Conservation (phyloP, 306 rosid species). For the Prunus fruticosa region DNA sequence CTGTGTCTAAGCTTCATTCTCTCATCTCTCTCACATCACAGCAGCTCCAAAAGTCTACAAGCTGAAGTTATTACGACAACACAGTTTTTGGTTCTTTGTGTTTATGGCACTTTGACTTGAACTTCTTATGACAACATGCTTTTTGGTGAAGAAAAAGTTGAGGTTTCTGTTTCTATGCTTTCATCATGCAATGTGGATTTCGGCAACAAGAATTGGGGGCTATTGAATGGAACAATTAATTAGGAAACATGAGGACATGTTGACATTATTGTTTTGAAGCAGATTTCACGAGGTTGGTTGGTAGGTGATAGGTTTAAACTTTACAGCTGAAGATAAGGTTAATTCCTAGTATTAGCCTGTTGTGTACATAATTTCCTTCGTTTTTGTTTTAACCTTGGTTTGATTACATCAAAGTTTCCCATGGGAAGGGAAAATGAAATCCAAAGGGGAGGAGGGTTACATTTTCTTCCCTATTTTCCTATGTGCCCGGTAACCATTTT, state of each 20-base stretch:
- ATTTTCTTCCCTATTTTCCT: no score
- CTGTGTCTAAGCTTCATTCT: constrained; percentile 67
- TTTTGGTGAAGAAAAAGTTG: neutral
- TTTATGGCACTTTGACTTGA: neutral
- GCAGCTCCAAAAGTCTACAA: constrained; percentile 51
- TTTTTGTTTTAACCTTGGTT: neutral
- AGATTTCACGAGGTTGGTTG: neutral
- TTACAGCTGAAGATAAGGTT: constrained; percentile 4
- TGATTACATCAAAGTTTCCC: neutral
- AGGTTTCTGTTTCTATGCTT: neutral
- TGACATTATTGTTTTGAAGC: neutral
- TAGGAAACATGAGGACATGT: neutral
- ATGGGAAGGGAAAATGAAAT: neutral
- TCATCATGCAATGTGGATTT: neutral
- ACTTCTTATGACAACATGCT: neutral
- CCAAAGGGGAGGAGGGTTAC: no score
- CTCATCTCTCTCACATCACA: constrained; percentile 69
- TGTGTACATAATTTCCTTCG: neutral
- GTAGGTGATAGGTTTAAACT: neutral
- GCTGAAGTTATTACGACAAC: constrained; percentile 1
- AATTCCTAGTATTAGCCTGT: neutral
- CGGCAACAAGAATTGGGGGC: neutral
- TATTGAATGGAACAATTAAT: neutral
- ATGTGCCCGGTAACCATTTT: no score
- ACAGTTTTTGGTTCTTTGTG: neutral